Conservation (phyloP, 495 filamentous ascomycete genomes). For the Thozetella sp. region DNA sequence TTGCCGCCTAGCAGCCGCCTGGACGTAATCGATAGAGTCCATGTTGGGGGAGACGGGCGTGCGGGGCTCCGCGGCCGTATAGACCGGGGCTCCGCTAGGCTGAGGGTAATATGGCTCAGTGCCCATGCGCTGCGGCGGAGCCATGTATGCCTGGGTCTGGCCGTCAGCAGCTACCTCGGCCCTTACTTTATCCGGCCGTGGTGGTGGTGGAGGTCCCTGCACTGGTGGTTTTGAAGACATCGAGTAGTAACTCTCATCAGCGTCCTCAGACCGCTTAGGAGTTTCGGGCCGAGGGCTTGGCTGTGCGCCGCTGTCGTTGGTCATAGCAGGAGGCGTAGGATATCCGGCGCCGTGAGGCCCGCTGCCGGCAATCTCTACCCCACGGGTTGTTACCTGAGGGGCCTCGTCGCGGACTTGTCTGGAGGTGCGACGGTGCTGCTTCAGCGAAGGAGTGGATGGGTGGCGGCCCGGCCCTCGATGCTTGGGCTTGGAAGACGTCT, state of each 20-base stretch:
- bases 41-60: conserved; percentile 3
- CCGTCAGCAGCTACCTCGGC: conserved; percentile 8
- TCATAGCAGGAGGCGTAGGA: neutral
- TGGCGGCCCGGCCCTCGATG: neutral
- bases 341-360: conserved; percentile 1
- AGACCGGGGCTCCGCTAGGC: conserved; percentile 12
- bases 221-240: conserved; percentile 6
- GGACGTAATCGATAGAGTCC: conserved; percentile 13
- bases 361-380: neutral
- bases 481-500: conserved; percentile 2
- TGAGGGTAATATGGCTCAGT: conserved; percentile 16
- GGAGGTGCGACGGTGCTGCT: conserved; percentile 3
- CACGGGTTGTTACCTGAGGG: conserved; percentile 1
- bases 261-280: neutral
- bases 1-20: conserved; percentile 5
- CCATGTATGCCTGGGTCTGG: conserved; percentile 6
- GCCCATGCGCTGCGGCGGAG: conserved; percentile 6
- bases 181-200: conserved; percentile 28
- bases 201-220: conserved; percentile 22
- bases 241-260: conserved; percentile 13
- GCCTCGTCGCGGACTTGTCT: conserved; percentile 6
- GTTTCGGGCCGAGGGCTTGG: conserved; percentile 3
- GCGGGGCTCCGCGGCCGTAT: conserved; percentile 8
- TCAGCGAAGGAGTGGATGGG: conserved; percentile 1
- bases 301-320: neutral